Evolutionary conservation across 2,329 filamentous ascomycete genomes (phyloP), one percentile per base, ranked within the genome.

Genomic region (Fusarium euwallaceae): DNA sequence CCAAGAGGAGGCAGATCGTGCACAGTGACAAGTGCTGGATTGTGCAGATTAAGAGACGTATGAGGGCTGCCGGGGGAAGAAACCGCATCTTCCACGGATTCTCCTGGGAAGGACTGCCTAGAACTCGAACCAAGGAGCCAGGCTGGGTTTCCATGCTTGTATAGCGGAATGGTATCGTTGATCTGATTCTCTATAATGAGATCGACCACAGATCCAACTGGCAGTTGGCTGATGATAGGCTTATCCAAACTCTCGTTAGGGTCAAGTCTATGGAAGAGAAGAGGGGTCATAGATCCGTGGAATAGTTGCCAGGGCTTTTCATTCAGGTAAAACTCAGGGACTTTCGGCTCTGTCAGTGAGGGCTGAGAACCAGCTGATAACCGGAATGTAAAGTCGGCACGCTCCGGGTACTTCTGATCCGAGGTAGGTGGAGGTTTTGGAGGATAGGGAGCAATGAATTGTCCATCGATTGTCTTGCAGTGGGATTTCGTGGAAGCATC

Each of bases 301-400:
- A 51, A 67, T n/a, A 67, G 61, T 51, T 67, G 61, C 61, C 65
- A 67, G 16, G 48, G 65, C 22, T 51, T 65, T 39, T 41, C 61
- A 12, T 67, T 65, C 20, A 67, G 65, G 6, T 48, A 58, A 14
- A 65, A 65, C 37, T 65, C 48, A 16, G 65, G 61, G 6, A 58
- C 32, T 7, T 29, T 56, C 6, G 51, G 39, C 48, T 65, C 61
- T 17, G 65, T 58, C 9, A 45, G 20, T 17, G 65, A 67, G 2
- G 61, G 29, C 17, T 56, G 51, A 4, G 51, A 56, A 32, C 51
- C 51, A 20, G 51, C 51, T 20, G 51, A 36, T 20, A 56, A 20
- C 8, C 51, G 51, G 32, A 56, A 56, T 0, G 51, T 56, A 20
- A 32, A 34, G 8, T 56, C 16, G 36, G 12, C 51, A 20, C n/a